A percentile compares a stretch with the other conserved stretches of the same genome.
Conservation (phyloP, 176 grass and related monocot species). For the Luzula sylvatica region DNA sequence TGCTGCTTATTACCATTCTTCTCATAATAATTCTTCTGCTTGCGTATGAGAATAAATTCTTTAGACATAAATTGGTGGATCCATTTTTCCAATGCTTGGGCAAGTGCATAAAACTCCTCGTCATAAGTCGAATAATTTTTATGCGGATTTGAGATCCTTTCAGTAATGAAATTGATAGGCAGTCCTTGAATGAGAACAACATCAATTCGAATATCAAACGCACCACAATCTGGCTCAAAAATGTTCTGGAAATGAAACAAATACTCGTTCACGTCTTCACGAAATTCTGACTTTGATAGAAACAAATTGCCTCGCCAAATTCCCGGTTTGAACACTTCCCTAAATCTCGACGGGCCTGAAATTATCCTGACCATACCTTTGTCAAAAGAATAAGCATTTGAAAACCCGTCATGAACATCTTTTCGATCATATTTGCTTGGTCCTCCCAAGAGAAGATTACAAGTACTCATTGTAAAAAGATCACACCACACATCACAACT, state of each 20-base stretch:
- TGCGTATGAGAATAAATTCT: conserved; percentile 2
- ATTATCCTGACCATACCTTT: neutral
- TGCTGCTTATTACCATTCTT: too few species aligned
- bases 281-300: too few species aligned
- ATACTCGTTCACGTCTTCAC: neutral
- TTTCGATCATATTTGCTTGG: neutral
- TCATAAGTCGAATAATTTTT: conserved; percentile 15
- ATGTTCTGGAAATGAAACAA: neutral
- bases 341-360: neutral
- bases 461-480: conserved; percentile 4
- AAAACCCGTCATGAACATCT: conserved; percentile 1
- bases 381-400: neutral
- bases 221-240: conserved; percentile 11
- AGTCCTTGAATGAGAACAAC: neutral
- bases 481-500: conserved; percentile 9
- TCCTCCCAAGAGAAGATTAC: neutral
- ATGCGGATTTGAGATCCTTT: neutral
- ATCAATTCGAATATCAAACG: neutral
- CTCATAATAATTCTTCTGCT: too few species aligned
- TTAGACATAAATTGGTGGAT: conserved; percentile 13
- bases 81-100: conserved; percentile 1
- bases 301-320: neutral
- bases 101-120: conserved; percentile 17
- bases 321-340: neutral
- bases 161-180: conserved; percentile 10